These are phyloP conservation scores for Bruguiera parviflora DNA, from an alignment of 345 rosid species.

Conservation along the genomic window DNA sequence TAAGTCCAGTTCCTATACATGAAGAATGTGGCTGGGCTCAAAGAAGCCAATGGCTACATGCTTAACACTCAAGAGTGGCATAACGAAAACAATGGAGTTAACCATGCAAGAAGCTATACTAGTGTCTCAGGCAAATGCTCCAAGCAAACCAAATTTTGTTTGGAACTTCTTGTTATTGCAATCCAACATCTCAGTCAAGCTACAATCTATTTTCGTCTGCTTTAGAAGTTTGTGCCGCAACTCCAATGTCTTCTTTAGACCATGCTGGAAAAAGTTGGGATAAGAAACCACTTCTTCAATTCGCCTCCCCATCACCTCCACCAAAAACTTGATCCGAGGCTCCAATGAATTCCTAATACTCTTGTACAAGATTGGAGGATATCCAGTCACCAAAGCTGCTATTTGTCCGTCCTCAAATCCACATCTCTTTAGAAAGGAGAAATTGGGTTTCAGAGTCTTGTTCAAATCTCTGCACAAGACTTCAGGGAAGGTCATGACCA, in stretches of 20 bases:
- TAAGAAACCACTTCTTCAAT: conserved; percentile 56
- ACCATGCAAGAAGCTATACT: neutral
- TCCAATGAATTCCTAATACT: conserved; percentile 61
- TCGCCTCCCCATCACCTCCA: conserved; percentile 64
- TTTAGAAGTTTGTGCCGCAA: conserved; percentile 53
- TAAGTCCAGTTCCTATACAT: too few species aligned
- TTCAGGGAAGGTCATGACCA: conserved; percentile 57
- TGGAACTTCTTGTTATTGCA: conserved; percentile 58
- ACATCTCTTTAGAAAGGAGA: conserved; percentile 36
- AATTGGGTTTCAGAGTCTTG: conserved; percentile 57
- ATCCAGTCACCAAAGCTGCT: conserved; percentile 52
- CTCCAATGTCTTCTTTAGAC: conserved; percentile 65
- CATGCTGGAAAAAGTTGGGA: conserved; percentile 65
- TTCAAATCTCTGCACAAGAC: conserved; percentile 62
- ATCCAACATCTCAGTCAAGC: conserved; percentile 69
- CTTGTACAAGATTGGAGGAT: conserved; percentile 65
- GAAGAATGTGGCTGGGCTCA: too few species aligned
- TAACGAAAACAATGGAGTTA: neutral
- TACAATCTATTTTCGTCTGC: conserved; percentile 50
- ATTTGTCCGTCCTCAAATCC: conserved; percentile 58
- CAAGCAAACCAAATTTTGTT: conserved; percentile 45
- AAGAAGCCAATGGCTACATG: too few species aligned
- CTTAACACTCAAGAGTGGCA: too few species aligned
- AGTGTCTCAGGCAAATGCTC: conserved; percentile 31
- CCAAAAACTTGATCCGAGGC: conserved; percentile 68